Base-by-base conservation (phyloP, 495 filamentous ascomycete species). In the Aspergillus olivimuriae region DNA sequence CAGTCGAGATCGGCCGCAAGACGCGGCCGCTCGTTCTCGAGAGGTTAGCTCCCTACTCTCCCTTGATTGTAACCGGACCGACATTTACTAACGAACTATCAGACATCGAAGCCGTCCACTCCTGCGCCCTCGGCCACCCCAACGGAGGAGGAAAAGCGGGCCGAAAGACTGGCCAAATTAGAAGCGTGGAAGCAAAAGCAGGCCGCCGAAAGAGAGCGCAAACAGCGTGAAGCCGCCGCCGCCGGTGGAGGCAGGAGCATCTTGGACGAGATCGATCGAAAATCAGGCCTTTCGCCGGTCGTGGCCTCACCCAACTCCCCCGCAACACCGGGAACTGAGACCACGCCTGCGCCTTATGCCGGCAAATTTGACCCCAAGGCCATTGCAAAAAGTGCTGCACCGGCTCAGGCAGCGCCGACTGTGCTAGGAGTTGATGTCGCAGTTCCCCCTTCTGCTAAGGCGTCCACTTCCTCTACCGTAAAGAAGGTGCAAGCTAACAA, bases 111-210 rank as follows among this genome's bases (percentile, higher is more conserved):
- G 43, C 48, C 58, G 9, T 47, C 65, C 23, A 69, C 80, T 14
- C 70, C 83, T 43, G 63, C 76, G 46, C 65, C 71, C 28, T 57
- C 74, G 39, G 55, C 75, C 41, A 64, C 70, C 22, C 78, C 77
- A 53, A 78, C 83, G 14, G 87, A 90, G 47, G 84, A 85, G 42
- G 84, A 92, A 31, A 91, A 92, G 57, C 86, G 89, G 56, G 85
- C 81, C 34, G 87, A 94, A 58, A 71, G 86, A 39, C 72, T 90
- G 24, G 87, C 89, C 21, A 91, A 89, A 47, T 60, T 95, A 23
- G 86, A 90, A 61, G 87, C 87, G 49, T 94, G 89, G 89, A 95
- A 94, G 62, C 81, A 85, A 60, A 92, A 94, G 53, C 84, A 87
- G 48, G 78, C 77, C 14, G 87, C 86, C 28, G 79, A 89, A 53